Evolutionary conservation across 1,139 yeast genomes (phyloP).

Genomic region (Zygosaccharomyces sapae): DNA sequence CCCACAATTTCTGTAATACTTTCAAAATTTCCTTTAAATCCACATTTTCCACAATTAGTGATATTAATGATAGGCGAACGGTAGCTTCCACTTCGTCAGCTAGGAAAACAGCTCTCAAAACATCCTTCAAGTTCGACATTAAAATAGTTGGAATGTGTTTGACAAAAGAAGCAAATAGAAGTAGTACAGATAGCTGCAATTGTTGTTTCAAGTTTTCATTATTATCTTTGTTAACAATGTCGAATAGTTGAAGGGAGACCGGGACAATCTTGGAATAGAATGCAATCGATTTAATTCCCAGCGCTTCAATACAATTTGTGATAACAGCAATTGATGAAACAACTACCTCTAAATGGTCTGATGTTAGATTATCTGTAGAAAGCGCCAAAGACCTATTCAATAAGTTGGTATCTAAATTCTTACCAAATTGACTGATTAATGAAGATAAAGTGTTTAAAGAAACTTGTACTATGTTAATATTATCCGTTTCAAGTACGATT

Average conservation of each 20-base stretch:
- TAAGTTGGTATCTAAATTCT: constrained; percentile 44
- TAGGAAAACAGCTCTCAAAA: constrained; percentile 54
- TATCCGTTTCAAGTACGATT: constrained; percentile 39
- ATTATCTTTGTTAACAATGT: constrained; percentile 37
- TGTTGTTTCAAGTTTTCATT: constrained; percentile 34
- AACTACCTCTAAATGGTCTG: constrained; percentile 54
- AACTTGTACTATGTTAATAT: constrained; percentile 56
- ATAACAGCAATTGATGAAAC: constrained; percentile 73
- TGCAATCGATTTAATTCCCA: constrained; percentile 86
- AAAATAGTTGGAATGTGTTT: constrained; percentile 86
- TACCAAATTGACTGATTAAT: constrained; percentile 61
- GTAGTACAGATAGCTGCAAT: constrained; percentile 63
- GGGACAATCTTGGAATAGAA: constrained; percentile 81
- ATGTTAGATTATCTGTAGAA: constrained; percentile 49
- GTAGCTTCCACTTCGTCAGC: constrained; percentile 55
- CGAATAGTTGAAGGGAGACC: constrained; percentile 62
- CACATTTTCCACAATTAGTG: constrained; percentile 61
- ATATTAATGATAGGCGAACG: constrained; percentile 63
- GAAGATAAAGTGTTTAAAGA: constrained; percentile 66
- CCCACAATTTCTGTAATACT: constrained; percentile 62
- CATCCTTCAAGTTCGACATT: constrained; percentile 60
- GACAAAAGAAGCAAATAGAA: constrained; percentile 68
- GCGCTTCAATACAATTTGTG: constrained; percentile 60
- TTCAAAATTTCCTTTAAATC: constrained; percentile 61
- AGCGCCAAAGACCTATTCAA: constrained; percentile 49